Conservation (phyloP, 2,329 filamentous ascomycete species). For the Ophiocordyceps polyrhachis-furcata region DNA sequence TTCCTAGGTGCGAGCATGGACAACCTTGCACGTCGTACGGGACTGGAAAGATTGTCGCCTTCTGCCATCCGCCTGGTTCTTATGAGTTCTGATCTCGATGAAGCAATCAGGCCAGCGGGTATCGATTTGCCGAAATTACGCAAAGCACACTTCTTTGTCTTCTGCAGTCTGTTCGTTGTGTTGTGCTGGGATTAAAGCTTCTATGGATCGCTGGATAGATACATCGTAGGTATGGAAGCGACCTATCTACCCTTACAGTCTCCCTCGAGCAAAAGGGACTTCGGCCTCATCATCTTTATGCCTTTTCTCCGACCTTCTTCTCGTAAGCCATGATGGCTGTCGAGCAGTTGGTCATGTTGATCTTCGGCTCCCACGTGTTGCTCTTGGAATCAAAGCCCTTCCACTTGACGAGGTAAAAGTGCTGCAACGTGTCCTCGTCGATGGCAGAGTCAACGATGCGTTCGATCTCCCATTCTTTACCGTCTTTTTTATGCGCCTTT, state of each 20-base stretch:
- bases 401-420: slow-evolving; percentile 35
- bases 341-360: slow-evolving; percentile 21
- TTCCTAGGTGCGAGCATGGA: not conserved
- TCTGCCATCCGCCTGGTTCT: not conserved
- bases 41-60: not conserved
- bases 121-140: not conserved
- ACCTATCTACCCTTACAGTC: not conserved
- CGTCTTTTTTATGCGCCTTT: not conserved
- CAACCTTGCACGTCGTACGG: not conserved
- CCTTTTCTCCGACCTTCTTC: not conserved
- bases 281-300: not conserved
- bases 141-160: not conserved
- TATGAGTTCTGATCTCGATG: not conserved
- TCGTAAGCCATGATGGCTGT: slow-evolving; percentile 19
- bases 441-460: slow-evolving; percentile 22
- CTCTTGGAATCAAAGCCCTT: slow-evolving; percentile 22
- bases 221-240: no score
- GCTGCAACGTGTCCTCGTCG: slow-evolving; percentile 16
- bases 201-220: not conserved
- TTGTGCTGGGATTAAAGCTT: no score
- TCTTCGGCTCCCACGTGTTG: slow-evolving; percentile 35
- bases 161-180: not conserved
- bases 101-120: not conserved
- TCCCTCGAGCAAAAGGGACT: not conserved
- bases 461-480: slow-evolving; percentile 27